Conservation (phyloP, 192 early-diverging fungal genomes). For the Jimgerdemannia lactiflua region DNA sequence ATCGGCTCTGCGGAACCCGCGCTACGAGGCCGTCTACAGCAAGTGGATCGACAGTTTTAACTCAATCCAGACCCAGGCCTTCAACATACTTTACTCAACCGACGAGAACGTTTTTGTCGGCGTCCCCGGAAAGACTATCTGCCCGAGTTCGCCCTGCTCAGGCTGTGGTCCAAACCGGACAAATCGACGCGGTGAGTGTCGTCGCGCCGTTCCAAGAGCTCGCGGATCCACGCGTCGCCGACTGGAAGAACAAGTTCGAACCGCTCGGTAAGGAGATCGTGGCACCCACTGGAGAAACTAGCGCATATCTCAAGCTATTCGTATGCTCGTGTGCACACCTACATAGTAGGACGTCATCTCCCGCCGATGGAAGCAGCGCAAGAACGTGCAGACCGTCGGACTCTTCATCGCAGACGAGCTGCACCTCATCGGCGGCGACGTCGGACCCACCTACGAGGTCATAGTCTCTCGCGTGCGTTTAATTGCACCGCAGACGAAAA, state of each 20-base stretch:
- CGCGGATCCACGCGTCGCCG: constrained; percentile 65
- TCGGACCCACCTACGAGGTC: constrained; percentile 90
- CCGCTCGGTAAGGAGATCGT: constrained; percentile 89
- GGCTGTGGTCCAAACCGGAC: constrained; percentile 65
- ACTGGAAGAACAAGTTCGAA: constrained; percentile 85
- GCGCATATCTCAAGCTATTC: constrained; percentile 83
- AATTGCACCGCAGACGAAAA: constrained; percentile 78
- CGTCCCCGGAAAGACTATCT: constrained; percentile 95
- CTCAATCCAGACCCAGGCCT: constrained; percentile 94
- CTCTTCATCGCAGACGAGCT: constrained; percentile 93
- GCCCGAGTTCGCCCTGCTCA: constrained; percentile 92
- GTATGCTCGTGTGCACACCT: constrained; percentile 88
- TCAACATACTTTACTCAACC: constrained; percentile 82
- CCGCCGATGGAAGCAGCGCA: constrained; percentile 93
- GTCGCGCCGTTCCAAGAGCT: constrained; percentile 89
- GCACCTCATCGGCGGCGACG: constrained; percentile 89
- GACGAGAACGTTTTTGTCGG: constrained; percentile 93
- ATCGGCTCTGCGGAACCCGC: constrained; percentile 70
- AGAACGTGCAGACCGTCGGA: constrained; percentile 86
- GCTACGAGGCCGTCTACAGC: constrained; percentile 68
- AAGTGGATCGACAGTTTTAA: constrained; percentile 72
- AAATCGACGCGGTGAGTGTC: constrained; percentile 73
- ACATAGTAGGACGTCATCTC: constrained; percentile 93
- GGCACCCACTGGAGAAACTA: constrained; percentile 84
- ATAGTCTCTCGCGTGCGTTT: constrained; percentile 93